Evolutionary conservation across 2,329 filamentous ascomycete species (phyloP).

Genomic region (Diplodia scrobiculata): DNA sequence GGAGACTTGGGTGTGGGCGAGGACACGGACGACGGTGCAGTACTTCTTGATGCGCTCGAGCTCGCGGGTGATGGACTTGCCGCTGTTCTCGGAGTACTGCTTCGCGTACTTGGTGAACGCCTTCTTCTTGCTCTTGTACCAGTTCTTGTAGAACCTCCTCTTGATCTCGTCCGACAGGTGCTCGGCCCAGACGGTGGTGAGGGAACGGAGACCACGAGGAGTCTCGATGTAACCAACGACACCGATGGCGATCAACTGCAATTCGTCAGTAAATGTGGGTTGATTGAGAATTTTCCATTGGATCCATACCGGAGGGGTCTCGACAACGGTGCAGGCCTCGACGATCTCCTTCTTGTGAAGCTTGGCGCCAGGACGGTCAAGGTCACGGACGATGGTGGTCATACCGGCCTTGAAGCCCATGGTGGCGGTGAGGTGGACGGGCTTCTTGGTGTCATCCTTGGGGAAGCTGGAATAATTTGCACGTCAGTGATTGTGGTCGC

Average conservation of each 20-base stretch:
- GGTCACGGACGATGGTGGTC: slow-evolving; percentile 98
- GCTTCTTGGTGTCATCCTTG: slow-evolving; percentile 99
- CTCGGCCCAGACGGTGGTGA: slow-evolving; percentile 99
- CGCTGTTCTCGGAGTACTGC: slow-evolving; percentile 95
- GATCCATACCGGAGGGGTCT: slow-evolving; percentile 64
- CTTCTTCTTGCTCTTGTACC: slow-evolving; percentile 99
- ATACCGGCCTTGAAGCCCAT: slow-evolving; percentile 99
- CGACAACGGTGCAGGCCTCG: slow-evolving; percentile 48
- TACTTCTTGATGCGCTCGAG: slow-evolving; percentile 99
- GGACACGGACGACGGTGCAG: slow-evolving; percentile 98
- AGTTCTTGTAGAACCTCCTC: slow-evolving; percentile 99
- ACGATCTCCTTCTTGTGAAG: slow-evolving; percentile 77
- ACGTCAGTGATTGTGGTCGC: slow-evolving; percentile 13
- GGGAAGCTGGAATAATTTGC: slow-evolving; percentile 70
- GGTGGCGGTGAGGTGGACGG: slow-evolving; percentile 94
- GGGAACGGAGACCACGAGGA: slow-evolving; percentile 96
- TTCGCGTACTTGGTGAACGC: slow-evolving; percentile 99
- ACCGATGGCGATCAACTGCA: slow-evolving; percentile 98
- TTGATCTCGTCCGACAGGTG: slow-evolving; percentile 98
- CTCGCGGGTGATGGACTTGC: slow-evolving; percentile 89
- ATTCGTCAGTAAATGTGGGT: slow-evolving; percentile 39
- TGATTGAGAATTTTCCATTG: slow-evolving; percentile 61
- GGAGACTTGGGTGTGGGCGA: slow-evolving; percentile 99
- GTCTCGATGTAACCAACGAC: slow-evolving; percentile 99
- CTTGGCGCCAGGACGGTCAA: slow-evolving; percentile 99